A percentile compares a stretch with the other conserved stretches of the same genome.
Conservation (phyloP, 2,329 filamentous ascomycete species). For the Zasmidium cellare region DNA sequence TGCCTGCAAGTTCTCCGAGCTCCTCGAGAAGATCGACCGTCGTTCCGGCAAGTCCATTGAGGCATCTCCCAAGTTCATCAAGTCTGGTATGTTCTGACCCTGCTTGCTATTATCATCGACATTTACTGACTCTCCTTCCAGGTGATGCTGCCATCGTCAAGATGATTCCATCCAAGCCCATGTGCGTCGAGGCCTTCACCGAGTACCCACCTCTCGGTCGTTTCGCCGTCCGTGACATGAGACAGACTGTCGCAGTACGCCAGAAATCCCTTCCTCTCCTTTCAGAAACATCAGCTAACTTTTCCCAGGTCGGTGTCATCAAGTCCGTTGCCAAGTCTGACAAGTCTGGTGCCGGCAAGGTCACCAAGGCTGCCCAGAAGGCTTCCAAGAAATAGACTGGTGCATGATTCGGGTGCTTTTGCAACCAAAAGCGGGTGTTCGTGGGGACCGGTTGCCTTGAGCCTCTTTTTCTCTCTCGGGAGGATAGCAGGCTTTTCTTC, state of each 20-base stretch:
- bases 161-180: slow-evolving; percentile 99
- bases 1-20: slow-evolving; percentile 99
- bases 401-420: slow-evolving; percentile 17
- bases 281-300: no score
- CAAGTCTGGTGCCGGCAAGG: slow-evolving; percentile 49
- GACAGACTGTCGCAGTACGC: slow-evolving; percentile 73
- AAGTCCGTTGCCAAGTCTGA: slow-evolving; percentile 45
- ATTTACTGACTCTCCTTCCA: not conserved
- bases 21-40: slow-evolving; percentile 99
- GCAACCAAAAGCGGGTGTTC: slow-evolving; percentile 23
- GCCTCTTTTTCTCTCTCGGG: slow-evolving; percentile 11
- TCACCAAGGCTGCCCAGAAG: slow-evolving; percentile 49
- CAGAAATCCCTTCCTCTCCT: no score
- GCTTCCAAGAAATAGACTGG: slow-evolving; percentile 40
- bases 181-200: slow-evolving; percentile 99
- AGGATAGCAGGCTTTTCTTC: slow-evolving; percentile 21
- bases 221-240: slow-evolving; percentile 99
- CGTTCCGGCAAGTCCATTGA: slow-evolving; percentile 99
- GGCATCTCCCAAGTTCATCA: slow-evolving; percentile 96
- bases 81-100: slow-evolving; percentile 67
- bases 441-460: slow-evolving; percentile 21
- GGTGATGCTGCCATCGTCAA: slow-evolving; percentile 98
- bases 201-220: slow-evolving; percentile 99
- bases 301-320: slow-evolving; percentile 25
- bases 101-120: not conserved